Evolutionary conservation across 148 eudicot species (phyloP).

Genomic region (Pharnaceum exiguum): DNA sequence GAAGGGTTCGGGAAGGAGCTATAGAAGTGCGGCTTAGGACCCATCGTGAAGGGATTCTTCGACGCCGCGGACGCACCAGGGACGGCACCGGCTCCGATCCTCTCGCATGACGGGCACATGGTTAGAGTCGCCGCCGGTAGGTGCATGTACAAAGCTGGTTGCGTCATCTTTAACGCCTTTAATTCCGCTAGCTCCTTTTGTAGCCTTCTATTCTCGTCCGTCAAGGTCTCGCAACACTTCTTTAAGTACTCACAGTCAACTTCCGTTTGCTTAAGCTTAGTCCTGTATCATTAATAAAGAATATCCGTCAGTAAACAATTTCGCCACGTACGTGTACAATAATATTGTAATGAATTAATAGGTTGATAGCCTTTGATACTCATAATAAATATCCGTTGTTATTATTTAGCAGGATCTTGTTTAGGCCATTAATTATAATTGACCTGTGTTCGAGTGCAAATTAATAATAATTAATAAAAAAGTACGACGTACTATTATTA

Average conservation of each 20-base stretch:
- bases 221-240: constrained; percentile 65
- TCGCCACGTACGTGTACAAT: background rate
- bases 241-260: constrained; percentile 76
- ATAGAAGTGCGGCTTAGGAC: constrained; percentile 40
- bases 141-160: constrained; percentile 61
- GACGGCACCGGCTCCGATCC: constrained; percentile 26
- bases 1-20: constrained; percentile 42
- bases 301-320: constrained; percentile 3
- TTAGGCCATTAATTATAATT: too few relatives aligned
- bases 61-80: background rate
- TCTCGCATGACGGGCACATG: constrained; percentile 81
- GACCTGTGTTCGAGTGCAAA: too few relatives aligned
- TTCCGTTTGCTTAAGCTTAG: constrained; percentile 47
- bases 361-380: too few relatives aligned
- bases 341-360: too few relatives aligned
- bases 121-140: constrained; percentile 69
- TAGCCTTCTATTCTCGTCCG: constrained; percentile 72
- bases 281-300: constrained; percentile 5
- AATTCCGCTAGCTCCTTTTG: constrained; percentile 71
- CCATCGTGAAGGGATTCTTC: constrained; percentile 27
- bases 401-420: too few relatives aligned
- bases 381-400: too few relatives aligned
- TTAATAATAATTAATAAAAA: too few relatives aligned
- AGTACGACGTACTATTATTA: too few relatives aligned
- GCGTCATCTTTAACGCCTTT: constrained; percentile 42